Percentiles rank a stretch among this genome's conserved stretches.
Conservation (phyloP, 2,329 filamentous ascomycete species). For the Trichoderma sp. region DNA sequence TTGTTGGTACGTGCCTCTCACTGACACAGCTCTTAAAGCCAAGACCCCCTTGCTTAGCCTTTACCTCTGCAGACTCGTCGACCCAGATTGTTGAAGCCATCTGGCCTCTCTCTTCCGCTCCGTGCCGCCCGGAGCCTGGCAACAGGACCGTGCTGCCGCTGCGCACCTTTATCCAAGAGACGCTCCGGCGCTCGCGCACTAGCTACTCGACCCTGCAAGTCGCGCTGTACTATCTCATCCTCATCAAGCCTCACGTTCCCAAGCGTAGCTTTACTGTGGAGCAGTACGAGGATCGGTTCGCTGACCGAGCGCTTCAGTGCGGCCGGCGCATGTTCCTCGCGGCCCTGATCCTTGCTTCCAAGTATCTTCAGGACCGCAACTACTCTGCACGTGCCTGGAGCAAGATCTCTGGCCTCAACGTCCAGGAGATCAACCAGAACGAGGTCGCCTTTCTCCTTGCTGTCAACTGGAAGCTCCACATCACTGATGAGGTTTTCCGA, state of each 20-base stretch:
- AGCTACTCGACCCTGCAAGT: slow-evolving; percentile 98
- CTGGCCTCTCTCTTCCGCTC: slow-evolving; percentile 85
- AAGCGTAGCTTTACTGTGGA: slow-evolving; percentile 82
- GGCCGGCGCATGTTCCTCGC: slow-evolving; percentile 96
- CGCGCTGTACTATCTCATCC: slow-evolving; percentile 90
- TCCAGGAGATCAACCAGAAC: slow-evolving; percentile 92
- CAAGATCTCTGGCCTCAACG: slow-evolving; percentile 96
- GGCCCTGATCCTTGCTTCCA: slow-evolving; percentile 91
- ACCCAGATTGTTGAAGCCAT: slow-evolving; percentile 97
- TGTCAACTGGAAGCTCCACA: slow-evolving; percentile 93
- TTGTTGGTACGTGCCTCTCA: slow-evolving; percentile 78
- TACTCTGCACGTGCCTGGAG: slow-evolving; percentile 98
- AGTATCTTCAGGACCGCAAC: slow-evolving; percentile 96
- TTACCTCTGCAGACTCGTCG: slow-evolving; percentile 71
- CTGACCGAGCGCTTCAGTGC: slow-evolving; percentile 82
- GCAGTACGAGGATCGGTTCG: slow-evolving; percentile 69
- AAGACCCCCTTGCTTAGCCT: slow-evolving; percentile 35
- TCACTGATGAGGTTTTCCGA: slow-evolving; percentile 83
- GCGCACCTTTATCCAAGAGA: slow-evolving; percentile 96
- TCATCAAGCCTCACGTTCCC: slow-evolving; percentile 88
- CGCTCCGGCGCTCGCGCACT: slow-evolving; percentile 86
- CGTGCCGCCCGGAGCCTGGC: slow-evolving; percentile 70
- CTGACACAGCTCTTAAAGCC: slow-evolving; percentile 21
- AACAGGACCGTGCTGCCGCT: slow-evolving; percentile 80
- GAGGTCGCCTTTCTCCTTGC: slow-evolving; percentile 88